A percentile compares a stretch with the other conserved stretches of the same genome.
These are phyloP conservation scores for Fusarium oligoseptatum DNA, from an alignment of 2,329 filamentous ascomycete genomes.

Conservation along the genomic window DNA sequence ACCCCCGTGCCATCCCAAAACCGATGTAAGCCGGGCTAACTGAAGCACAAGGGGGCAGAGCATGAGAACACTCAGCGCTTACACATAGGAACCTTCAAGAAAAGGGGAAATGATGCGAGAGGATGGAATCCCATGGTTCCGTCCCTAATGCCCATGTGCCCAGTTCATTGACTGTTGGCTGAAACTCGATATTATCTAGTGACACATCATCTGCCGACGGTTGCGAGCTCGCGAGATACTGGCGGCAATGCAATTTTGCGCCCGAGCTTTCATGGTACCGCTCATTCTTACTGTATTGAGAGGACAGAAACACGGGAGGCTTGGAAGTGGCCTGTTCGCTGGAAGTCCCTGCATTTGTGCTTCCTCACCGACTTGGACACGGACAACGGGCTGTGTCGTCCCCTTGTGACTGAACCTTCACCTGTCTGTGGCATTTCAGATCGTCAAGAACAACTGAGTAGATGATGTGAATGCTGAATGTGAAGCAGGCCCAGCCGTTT, in stretches of 20 bases:
- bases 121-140: not conserved
- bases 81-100: not conserved
- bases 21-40: not conserved
- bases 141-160: not conserved
- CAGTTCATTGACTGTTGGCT: not conserved
- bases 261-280: not conserved
- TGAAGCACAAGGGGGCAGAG: not conserved
- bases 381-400: not conserved
- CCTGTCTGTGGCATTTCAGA: not conserved
- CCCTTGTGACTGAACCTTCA: not conserved
- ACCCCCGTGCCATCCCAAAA: not conserved
- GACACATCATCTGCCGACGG: not conserved
- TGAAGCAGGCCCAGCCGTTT: not conserved
- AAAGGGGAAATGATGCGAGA: not conserved
- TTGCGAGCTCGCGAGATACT: not conserved
- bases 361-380: not conserved
- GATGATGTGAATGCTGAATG: not conserved
- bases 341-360: not conserved
- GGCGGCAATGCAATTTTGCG: not conserved
- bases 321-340: not conserved
- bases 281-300: not conserved
- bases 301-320: not conserved
- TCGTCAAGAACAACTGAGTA: not conserved
- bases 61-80: not conserved
- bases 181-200: not conserved